Evolutionary conservation across 1,284 basidiomycete genomes (phyloP).

Genomic region (Caloboletus firmus): DNA sequence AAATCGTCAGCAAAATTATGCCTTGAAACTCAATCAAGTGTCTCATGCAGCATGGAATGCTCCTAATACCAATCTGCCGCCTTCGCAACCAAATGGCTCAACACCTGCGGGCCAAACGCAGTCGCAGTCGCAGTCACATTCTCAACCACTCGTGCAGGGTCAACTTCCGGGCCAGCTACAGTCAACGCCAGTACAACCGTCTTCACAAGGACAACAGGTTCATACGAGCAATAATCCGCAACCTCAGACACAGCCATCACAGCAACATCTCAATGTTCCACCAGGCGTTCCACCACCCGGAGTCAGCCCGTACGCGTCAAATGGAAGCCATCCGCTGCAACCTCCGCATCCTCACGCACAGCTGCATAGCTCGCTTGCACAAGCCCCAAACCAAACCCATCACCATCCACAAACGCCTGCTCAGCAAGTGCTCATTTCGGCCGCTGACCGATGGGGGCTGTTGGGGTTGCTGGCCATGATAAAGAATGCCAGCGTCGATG

Average conservation of each 20-base stretch:
- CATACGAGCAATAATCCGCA: slow-evolving; percentile 33
- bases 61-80: slow-evolving; percentile 37
- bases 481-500: slow-evolving; percentile 76
- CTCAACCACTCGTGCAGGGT: slow-evolving; percentile 32
- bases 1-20: slow-evolving; percentile 50
- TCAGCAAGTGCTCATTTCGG: slow-evolving; percentile 90
- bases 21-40: slow-evolving; percentile 61
- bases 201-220: slow-evolving; percentile 39
- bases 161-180: slow-evolving; percentile 31
- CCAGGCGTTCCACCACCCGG: slow-evolving; percentile 53
- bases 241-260: slow-evolving; percentile 27
- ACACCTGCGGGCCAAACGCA: slow-evolving; percentile 34
- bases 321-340: slow-evolving; percentile 42
- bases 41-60: slow-evolving; percentile 63
- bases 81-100: slow-evolving; percentile 33
- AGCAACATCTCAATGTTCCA: slow-evolving; percentile 49
- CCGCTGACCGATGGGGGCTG: slow-evolving; percentile 95
- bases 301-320: slow-evolving; percentile 42
- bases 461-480: slow-evolving; percentile 89
- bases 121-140: slow-evolving; percentile 28
- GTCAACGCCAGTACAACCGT: slow-evolving; percentile 32
- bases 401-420: slow-evolving; percentile 84
- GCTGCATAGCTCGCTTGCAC: slow-evolving; percentile 31
- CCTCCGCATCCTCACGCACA: slow-evolving; percentile 35
- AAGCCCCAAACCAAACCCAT: slow-evolving; percentile 34